A percentile compares a stretch with the other conserved stretches of the same genome.
Conservation (phyloP, 1,284 basidiomycete genomes). For the Papiliotrema fonsecae region DNA sequence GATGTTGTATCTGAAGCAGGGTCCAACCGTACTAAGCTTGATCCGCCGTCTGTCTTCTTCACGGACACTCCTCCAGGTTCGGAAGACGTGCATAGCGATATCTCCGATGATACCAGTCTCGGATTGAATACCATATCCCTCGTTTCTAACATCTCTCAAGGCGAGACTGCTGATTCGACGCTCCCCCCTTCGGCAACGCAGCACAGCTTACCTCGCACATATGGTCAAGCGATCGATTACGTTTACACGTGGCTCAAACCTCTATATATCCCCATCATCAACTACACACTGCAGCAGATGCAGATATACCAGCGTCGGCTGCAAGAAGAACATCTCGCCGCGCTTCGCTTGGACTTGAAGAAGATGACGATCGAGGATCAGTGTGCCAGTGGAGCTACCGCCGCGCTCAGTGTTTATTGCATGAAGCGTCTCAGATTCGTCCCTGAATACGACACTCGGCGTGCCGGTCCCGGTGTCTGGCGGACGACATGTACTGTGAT, state of each 20-base stretch:
- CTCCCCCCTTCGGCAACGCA: neutral
- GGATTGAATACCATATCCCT: too few relatives aligned
- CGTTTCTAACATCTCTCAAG: too few relatives aligned
- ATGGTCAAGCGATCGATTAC: constrained; percentile 23
- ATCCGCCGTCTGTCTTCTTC: too few relatives aligned
- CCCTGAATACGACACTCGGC: neutral
- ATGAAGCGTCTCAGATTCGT: too few relatives aligned
- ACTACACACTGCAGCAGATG: constrained; percentile 16
- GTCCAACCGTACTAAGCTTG: too few relatives aligned
- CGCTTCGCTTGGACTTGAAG: neutral
- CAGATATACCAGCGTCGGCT: constrained; percentile 3
- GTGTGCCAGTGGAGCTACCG: constrained; percentile 10
- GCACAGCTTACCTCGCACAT: constrained; percentile 5
- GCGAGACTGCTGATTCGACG: too few relatives aligned
- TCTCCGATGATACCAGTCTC: too few relatives aligned
- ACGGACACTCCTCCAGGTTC: too few relatives aligned
- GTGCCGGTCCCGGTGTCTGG: neutral
- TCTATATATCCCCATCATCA: constrained; percentile 17
- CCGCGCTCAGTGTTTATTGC: constrained; percentile 3
- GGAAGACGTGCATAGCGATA: too few relatives aligned
- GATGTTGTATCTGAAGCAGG: too few relatives aligned
- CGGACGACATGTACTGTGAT: constrained; percentile 9
- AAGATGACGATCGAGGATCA: constrained; percentile 8
- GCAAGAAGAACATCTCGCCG: constrained; percentile 6
- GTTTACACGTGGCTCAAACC: constrained; percentile 20